Evolutionary conservation across 495 filamentous ascomycete genomes (phyloP).

Genomic region (Neurospora sp.): DNA sequence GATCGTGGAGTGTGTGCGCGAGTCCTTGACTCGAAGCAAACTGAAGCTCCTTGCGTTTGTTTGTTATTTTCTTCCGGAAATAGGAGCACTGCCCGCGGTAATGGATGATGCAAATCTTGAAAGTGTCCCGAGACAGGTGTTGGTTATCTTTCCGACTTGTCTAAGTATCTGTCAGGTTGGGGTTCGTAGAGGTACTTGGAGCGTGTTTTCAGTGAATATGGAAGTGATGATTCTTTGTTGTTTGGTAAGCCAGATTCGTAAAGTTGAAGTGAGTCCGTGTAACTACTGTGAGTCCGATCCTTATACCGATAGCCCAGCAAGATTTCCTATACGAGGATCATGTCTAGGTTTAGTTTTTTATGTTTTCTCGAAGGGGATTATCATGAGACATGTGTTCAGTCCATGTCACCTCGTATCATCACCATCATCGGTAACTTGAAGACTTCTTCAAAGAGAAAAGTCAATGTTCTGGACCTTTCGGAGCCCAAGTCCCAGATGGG

Average conservation of each 20-base stretch:
- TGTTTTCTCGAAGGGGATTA: not conserved
- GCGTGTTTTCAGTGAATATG: not conserved
- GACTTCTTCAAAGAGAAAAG: not conserved
- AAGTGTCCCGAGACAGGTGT: not conserved
- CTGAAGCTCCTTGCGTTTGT: not conserved
- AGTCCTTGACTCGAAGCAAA: not conserved
- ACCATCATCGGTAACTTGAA: not conserved
- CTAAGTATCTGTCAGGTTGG: not conserved
- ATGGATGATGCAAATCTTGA: not conserved
- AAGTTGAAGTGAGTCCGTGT: not conserved
- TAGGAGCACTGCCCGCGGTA: not conserved
- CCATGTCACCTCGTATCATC: not conserved
- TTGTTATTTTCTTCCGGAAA: not conserved
- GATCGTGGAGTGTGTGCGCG: not conserved
- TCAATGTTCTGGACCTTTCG: not conserved
- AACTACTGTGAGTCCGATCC: not conserved
- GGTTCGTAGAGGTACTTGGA: not conserved
- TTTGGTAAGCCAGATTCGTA: not conserved
- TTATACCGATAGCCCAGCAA: not conserved
- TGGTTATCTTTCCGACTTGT: not conserved
- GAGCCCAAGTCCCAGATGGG: not conserved
- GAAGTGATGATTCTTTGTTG: not conserved
- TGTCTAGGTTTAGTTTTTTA: not conserved
- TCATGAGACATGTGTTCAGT: not conserved
- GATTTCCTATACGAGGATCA: not conserved